Evolutionary conservation across 1,284 basidiomycete species (phyloP).

Genomic region (Cryptococcus sp.): DNA sequence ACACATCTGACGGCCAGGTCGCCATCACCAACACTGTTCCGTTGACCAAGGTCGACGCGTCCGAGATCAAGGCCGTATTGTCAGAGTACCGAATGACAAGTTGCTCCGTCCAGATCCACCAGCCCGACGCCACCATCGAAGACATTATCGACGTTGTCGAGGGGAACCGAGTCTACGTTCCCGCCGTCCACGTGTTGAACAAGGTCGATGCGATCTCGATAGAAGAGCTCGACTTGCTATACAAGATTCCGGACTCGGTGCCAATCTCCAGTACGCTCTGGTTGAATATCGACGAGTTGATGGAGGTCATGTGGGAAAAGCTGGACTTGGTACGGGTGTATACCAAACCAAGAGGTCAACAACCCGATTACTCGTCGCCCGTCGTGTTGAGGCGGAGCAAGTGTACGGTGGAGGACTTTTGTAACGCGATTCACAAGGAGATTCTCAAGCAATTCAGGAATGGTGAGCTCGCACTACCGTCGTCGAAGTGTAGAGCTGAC

Average conservation of each 20-base stretch:
- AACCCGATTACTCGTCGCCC: constrained; percentile 75
- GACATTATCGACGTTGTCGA: constrained; percentile 97
- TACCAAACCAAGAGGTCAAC: constrained; percentile 86
- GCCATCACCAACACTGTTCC: constrained; percentile 94
- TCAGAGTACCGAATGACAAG: constrained; percentile 87
- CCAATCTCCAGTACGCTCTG: constrained; percentile 78
- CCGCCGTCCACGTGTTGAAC: constrained; percentile 70
- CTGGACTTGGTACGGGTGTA: constrained; percentile 87
- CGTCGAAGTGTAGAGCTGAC: neutral
- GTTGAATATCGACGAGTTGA: constrained; percentile 95
- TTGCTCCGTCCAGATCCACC: constrained; percentile 88
- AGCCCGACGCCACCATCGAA: constrained; percentile 88
- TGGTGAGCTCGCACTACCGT: constrained; percentile 12
- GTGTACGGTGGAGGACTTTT: constrained; percentile 81
- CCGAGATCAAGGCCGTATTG: constrained; percentile 93
- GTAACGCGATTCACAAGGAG: constrained; percentile 54
- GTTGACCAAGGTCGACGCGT: constrained; percentile 90
- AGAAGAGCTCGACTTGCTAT: constrained; percentile 94
- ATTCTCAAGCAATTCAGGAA: constrained; percentile 46
- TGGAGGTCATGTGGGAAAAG: constrained; percentile 83
- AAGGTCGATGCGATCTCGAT: constrained; percentile 98
- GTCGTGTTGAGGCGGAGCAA: constrained; percentile 60
- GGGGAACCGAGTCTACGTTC: constrained; percentile 91
- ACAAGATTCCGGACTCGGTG: constrained; percentile 83
- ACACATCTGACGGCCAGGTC: constrained; percentile 47